phyloP scores from a whole-genome alignment of 2,329 filamentous ascomycete species.

The Penicillium frequentans region DNA sequence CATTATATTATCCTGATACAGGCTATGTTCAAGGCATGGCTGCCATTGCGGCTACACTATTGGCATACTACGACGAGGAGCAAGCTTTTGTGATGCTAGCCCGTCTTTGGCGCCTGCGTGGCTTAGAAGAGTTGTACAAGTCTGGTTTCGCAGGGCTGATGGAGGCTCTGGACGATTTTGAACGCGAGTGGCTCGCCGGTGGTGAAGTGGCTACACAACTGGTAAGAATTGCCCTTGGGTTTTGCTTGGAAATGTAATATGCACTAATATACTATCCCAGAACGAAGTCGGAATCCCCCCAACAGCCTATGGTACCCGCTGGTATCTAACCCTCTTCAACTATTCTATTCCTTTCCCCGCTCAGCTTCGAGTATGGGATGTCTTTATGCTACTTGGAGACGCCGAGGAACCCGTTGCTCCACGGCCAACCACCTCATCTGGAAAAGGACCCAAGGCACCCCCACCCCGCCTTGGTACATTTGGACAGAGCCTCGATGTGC shows the following conservation, averaged over 20 bases:
- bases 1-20: slow-evolving; percentile 84
- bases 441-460: slow-evolving; percentile 22
- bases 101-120: slow-evolving; percentile 86
- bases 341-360: slow-evolving; percentile 92
- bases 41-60: slow-evolving; percentile 81
- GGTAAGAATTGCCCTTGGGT: slow-evolving; percentile 53
- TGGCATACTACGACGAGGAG: slow-evolving; percentile 97
- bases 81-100: slow-evolving; percentile 93
- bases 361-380: slow-evolving; percentile 94
- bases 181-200: slow-evolving; percentile 74
- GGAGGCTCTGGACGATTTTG: slow-evolving; percentile 80
- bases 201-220: slow-evolving; percentile 79
- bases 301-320: slow-evolving; percentile 92
- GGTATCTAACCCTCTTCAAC: slow-evolving; percentile 98
- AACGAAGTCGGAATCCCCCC: slow-evolving; percentile 76
- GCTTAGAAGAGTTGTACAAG: slow-evolving; percentile 79
- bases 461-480: slow-evolving; percentile 40
- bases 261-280: slow-evolving; percentile 43
- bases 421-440: slow-evolving; percentile 18
- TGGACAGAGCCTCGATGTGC: slow-evolving; percentile 72
- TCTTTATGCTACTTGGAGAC: slow-evolving; percentile 92
- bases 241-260: neutral
- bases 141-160: slow-evolving; percentile 85
- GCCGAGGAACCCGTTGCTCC: slow-evolving; percentile 48
- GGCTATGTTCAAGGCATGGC: slow-evolving; percentile 99